Evolutionary conservation across 2,329 filamentous ascomycete genomes (phyloP), one percentile per base, ranked within the genome.

Genomic region (Fusarium sulawesiense): DNA sequence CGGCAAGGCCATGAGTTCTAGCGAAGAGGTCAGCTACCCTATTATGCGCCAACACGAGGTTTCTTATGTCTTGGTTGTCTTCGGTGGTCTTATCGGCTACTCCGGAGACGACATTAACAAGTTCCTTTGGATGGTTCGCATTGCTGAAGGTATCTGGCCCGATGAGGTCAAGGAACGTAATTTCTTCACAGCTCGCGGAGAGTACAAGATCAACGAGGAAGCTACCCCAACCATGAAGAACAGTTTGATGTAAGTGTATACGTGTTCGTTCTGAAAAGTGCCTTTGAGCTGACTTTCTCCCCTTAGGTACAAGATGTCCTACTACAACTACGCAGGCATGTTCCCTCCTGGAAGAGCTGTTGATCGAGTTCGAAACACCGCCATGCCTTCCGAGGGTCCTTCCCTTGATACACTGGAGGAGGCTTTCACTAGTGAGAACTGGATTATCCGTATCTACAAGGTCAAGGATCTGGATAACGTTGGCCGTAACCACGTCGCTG

Each of bases 401-500:
- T 88, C 92, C 66, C 90, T 99, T 63, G 93, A 92, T 81, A 96
- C 92, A 7, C 83, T 99, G 48, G 96, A 99, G 80, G 96, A 99
- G 83, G 96, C 96, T 12, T 99, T 97, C 81, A 99, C 97, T 58
- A 97, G 93, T 77, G 96, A 99, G 86, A 99, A 99, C 87, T 99
- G 96, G 96, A 99, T 99, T 81, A 98, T 99, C 79, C 89, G 96
- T 71, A 98, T 99, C 78, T 99, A 98, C 88, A 99, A 99, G 87
- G 96, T 99, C 83, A 99, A 99, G 86, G 94, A 97, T 76, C 90
- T 98, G 64, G 96, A 99, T 84, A 98, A 98, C 80, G 86, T 99
- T 72, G 95, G 94, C 58, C 90, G 96, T 79, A 93, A 97, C 76
- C 95, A 98, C 78, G 88, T 88, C 7, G 81, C 87, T 1, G 89